phyloP scores from a whole-genome alignment of 257 asterid species.

The Nicotiana benthamiana region DNA sequence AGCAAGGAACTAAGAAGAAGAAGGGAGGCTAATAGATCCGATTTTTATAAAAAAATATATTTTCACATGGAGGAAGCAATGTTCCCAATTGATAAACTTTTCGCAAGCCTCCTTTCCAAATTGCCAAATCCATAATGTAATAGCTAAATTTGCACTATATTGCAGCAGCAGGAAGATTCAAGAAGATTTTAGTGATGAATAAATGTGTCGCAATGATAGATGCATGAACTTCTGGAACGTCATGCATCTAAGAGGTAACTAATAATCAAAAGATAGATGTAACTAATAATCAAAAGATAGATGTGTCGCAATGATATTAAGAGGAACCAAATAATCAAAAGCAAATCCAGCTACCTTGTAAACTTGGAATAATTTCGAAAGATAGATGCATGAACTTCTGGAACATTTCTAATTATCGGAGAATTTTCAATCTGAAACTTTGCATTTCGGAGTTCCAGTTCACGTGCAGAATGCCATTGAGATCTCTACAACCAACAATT shows the following conservation, averaged over 20 bases:
- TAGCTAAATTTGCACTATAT: not conserved
- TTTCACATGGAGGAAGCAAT: not conserved
- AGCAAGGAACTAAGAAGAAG: not conserved
- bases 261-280: too few relatives aligned
- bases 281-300: too few relatives aligned
- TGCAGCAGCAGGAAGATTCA: not conserved
- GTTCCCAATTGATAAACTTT: not conserved
- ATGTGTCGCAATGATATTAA: not conserved
- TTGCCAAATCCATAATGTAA: not conserved
- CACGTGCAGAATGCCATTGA: slow-evolving; percentile 31
- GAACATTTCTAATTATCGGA: slow-evolving; percentile 27
- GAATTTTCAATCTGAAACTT: slow-evolving; percentile 39
- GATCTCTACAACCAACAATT: slow-evolving; percentile 28
- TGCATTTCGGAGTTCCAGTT: slow-evolving; percentile 38
- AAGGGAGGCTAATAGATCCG: not conserved
- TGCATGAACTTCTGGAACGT: too few relatives aligned
- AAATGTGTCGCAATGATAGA: not conserved
- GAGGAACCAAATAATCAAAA: not conserved
- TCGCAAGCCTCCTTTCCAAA: not conserved
- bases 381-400: slow-evolving; percentile 29
- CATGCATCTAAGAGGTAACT: too few relatives aligned
- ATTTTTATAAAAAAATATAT: not conserved
- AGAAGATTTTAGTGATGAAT: not conserved
- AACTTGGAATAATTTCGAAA: slow-evolving; percentile 53
- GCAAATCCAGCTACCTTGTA: slow-evolving; percentile 23